Evolutionary conservation across 257 asterid genomes (phyloP).

Genomic region (Petunia secreta): DNA sequence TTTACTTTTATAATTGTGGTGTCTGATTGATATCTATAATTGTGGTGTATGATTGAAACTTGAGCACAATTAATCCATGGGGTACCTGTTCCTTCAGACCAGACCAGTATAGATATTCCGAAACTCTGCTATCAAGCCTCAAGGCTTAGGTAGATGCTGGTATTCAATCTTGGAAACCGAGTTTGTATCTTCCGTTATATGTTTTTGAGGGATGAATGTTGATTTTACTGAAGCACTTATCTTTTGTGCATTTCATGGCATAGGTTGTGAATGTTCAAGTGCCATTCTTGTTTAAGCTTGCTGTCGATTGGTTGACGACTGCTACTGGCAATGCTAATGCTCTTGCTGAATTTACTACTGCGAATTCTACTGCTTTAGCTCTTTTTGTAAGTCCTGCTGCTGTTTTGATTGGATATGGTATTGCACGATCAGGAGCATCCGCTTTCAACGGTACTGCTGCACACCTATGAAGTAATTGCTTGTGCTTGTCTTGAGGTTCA

Average conservation of each 20-base stretch:
- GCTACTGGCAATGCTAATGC: constrained; percentile 72
- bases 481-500: constrained; percentile 36
- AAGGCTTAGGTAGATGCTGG: too few relatives aligned
- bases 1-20: too few relatives aligned
- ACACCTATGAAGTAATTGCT: constrained; percentile 47
- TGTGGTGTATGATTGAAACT: background rate
- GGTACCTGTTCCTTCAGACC: background rate
- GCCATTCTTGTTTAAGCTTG: constrained; percentile 93
- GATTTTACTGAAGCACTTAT: background rate
- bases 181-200: background rate
- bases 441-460: constrained; percentile 86
- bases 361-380: constrained; percentile 77
- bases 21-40: too few relatives aligned
- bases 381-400: constrained; percentile 92
- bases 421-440: constrained; percentile 86
- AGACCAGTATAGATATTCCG: background rate
- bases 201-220: background rate
- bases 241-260: constrained; percentile 31
- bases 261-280: constrained; percentile 98
- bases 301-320: constrained; percentile 92
- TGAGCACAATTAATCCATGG: background rate
- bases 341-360: constrained; percentile 77
- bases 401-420: constrained; percentile 85
- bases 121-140: background rate
- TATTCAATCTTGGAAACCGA: background rate